Percentiles rank a stretch among this genome's conserved stretches.
Evolutionary conservation across 1,139 yeast species (phyloP).

Genomic region (Geotrichum bryndzae): DNA sequence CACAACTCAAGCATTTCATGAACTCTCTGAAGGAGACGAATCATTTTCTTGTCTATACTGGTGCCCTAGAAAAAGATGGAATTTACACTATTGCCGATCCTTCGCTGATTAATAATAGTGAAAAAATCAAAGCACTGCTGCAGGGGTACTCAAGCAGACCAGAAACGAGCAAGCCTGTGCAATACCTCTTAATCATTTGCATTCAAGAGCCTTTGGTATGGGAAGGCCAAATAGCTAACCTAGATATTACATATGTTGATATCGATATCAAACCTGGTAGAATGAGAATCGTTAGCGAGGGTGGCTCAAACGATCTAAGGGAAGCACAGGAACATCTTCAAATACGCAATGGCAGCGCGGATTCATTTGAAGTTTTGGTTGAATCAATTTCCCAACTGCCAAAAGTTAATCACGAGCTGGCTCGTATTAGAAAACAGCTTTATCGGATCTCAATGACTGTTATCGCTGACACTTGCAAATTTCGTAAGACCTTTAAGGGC

Average conservation of each 20-base stretch:
- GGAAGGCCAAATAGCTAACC: slow-evolving; percentile 73
- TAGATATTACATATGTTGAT: slow-evolving; percentile 41
- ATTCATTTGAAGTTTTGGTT: slow-evolving; percentile 45
- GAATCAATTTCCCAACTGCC: slow-evolving; percentile 70
- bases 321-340: slow-evolving; percentile 41
- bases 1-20: slow-evolving; percentile 45
- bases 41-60: slow-evolving; percentile 76
- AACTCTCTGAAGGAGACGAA: slow-evolving; percentile 55
- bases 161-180: slow-evolving; percentile 38
- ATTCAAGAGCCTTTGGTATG: slow-evolving; percentile 84
- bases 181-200: slow-evolving; percentile 68
- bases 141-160: slow-evolving; percentile 34
- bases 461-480: slow-evolving; percentile 55
- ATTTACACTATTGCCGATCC: slow-evolving; percentile 66
- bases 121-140: slow-evolving; percentile 36
- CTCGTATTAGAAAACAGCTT: slow-evolving; percentile 59
- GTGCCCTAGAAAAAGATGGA: slow-evolving; percentile 69
- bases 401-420: slow-evolving; percentile 68
- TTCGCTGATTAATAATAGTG: slow-evolving; percentile 42
- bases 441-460: slow-evolving; percentile 65
- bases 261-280: slow-evolving; percentile 57
- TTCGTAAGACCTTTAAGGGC: slow-evolving; percentile 40
- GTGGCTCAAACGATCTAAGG: slow-evolving; percentile 47
- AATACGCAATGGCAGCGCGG: slow-evolving; percentile 25
- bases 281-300: slow-evolving; percentile 62